Evolutionary conservation across 495 filamentous ascomycete species (phyloP), one percentile per base, ranked within the genome.

Genomic region (Lepidopterella palustris): DNA sequence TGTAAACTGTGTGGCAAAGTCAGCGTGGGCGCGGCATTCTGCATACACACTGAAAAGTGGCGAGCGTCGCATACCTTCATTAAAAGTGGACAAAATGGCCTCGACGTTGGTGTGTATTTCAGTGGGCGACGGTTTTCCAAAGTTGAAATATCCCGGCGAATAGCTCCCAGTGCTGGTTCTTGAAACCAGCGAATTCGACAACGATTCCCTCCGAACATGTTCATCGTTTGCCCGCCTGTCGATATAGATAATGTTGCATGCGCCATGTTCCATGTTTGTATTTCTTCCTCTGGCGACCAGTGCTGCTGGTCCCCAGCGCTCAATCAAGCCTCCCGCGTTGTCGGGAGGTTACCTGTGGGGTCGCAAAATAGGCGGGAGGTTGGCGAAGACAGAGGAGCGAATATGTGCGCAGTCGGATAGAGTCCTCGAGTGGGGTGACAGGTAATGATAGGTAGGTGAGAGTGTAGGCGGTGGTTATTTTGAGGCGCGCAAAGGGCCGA

Each of bases 191-290:
- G 62, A 62, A 55, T 39, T 64, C 23, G 67, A 61, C 35, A 65
- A 29, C 35, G 57, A 57, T n/a, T 70, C 67, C 40, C 64, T 61
- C 31, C 58, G 63, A 23, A 72, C 63, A 53, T 57, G 61, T 23
- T 69, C 68, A 35, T 67, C 68, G 45, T 63, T 57, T 15, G 68
- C 70, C 35, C 68, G 59, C 29, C 66, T 56, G 55, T 72, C 68
- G 47, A 69, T 53, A 57, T 72, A 72, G 9, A 72, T 67, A n/a
- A 72, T 60, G 58, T 72, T 69, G 63, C 70, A 72, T 31, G 63
- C 63, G 40, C 68, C 70, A 66, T 72, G 68, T 55, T 72, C 70
- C 70, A 72, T 72, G 21, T 58, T 64, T 57, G 60, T 53, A 50
- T 56, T 54, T 40, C 13, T 53, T 42, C n/a, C 49, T 59, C 28